Conservation (phyloP, 129 eudicot genomes). For the Escallonia rubra region DNA sequence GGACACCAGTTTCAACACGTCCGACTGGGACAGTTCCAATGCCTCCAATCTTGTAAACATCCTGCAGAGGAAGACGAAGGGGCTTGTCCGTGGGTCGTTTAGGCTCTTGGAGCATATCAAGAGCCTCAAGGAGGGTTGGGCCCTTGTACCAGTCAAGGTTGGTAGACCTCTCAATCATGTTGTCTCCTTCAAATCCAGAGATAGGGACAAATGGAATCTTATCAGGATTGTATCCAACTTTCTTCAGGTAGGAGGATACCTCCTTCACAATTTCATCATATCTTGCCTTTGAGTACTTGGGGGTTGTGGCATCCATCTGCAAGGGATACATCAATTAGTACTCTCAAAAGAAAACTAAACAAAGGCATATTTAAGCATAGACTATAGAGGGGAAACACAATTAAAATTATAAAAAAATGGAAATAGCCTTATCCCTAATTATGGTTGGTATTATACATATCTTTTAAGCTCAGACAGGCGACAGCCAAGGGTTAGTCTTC, state of each 20-base stretch:
- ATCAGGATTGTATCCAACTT: conserved; percentile 54
- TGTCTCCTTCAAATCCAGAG: conserved; percentile 47
- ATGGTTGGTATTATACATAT: no score
- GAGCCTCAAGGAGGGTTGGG: conserved; percentile 49
- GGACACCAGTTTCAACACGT: conserved; percentile 43
- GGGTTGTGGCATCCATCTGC: conserved; percentile 53
- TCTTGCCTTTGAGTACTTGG: conserved; percentile 42
- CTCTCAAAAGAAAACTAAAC: no score
- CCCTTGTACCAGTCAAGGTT: conserved; percentile 63
- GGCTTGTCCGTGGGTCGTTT: conserved; percentile 55
- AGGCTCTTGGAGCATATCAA: conserved; percentile 39
- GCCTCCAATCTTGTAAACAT: conserved; percentile 53
- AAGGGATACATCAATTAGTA: no score
- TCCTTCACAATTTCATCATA: conserved; percentile 49
- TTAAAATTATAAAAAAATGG: no score
- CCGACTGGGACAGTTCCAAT: conserved; percentile 56
- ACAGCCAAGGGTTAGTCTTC: conserved; percentile 67
- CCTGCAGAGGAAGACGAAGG: conserved; percentile 49
- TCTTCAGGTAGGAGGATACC: conserved; percentile 43
- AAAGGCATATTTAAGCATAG: no score
- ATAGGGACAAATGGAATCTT: conserved; percentile 45
- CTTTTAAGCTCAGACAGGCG: no score
- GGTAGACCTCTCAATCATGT: conserved; percentile 52
- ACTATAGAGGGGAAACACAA: no score
- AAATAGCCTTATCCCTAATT: no score